A percentile compares a stretch with the other conserved stretches of the same genome.
phyloP scores from a whole-genome alignment of 805 yeast species.

The Candida ponderosae region DNA sequence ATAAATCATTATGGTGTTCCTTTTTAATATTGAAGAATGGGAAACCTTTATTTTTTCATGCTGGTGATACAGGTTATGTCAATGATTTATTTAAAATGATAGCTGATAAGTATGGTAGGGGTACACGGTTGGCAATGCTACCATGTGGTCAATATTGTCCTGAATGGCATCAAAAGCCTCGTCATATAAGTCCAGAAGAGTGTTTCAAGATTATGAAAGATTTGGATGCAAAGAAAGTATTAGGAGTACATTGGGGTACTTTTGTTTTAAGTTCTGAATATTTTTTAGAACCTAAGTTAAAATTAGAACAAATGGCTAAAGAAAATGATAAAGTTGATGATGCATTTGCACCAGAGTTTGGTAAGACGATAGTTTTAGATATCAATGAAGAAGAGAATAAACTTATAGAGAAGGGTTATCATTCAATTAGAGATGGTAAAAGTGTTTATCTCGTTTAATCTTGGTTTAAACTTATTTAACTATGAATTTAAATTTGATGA shows the following conservation, averaged over 20 bases:
- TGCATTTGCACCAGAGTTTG: slow-evolving; percentile 66
- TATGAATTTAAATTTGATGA: no score
- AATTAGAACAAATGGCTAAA: slow-evolving; percentile 43
- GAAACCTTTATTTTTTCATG: slow-evolving; percentile 74
- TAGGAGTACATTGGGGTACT: slow-evolving; percentile 97
- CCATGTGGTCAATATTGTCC: slow-evolving; percentile 97
- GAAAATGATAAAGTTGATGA: slow-evolving; percentile 25
- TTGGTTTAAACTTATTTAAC: background rate
- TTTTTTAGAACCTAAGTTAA: slow-evolving; percentile 71
- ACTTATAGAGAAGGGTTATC: slow-evolving; percentile 6
- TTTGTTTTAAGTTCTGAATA: slow-evolving; percentile 85
- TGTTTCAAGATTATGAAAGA: slow-evolving; percentile 61
- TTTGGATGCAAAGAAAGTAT: slow-evolving; percentile 50
- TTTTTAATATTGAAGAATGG: slow-evolving; percentile 62
- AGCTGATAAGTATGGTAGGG: slow-evolving; percentile 50
- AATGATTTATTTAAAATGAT: slow-evolving; percentile 63
- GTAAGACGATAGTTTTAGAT: slow-evolving; percentile 53
- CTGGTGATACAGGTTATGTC: slow-evolving; percentile 94
- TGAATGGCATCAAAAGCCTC: slow-evolving; percentile 85
- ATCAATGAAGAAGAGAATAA: slow-evolving; percentile 17
- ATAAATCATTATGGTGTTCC: slow-evolving; percentile 83
- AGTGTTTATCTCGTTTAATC: slow-evolving; percentile 20
- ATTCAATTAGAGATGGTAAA: slow-evolving; percentile 21
- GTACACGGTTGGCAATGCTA: slow-evolving; percentile 57
- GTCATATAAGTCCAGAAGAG: slow-evolving; percentile 82